Base-by-base conservation (phyloP, 1,284 basidiomycete genomes). In the Cryptococcus depauperatus region DNA sequence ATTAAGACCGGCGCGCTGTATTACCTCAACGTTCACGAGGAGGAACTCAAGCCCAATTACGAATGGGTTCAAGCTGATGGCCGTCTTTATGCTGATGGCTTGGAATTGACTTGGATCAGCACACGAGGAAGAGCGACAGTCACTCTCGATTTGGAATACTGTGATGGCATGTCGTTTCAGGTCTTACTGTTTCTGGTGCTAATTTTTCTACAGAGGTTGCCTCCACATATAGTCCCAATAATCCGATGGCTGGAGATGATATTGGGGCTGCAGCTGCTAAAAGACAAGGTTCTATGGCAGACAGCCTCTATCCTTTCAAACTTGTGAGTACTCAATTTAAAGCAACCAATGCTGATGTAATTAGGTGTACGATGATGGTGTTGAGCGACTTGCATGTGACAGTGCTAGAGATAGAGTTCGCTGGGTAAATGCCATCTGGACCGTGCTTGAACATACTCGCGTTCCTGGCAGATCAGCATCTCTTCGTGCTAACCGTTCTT, bases 361-460 rank as follows among this genome's bases (percentile, higher is more conserved):
- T 28, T 29, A 64, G 71, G 62, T 88, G 27, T 92, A 92, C 61
- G 77, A 78, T 16, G 89, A 92, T 64, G 88, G 88, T 3, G 80
- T 86, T 1, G 89, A 92, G 64, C 72, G 87, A 10, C 64, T 92
- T 10, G 88, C 81, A 1, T 82, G 85, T 18, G 87, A 89, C 59
- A 88, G 84, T 50, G 77, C 87, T 4, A 67, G 83, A 46, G 85
- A 90, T 59, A 75, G 88, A 51, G 83, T 87, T 39, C 79, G 83
- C 66, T 91, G 89, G 88, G 84, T 90, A 19, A 84, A 82, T 56
- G 78, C 85, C 3, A 78, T 92, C 42, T 89, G 85, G 88, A 87
- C 57, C 40, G 80, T 71, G 0, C 56, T 70, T 16, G 63, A 66
- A 43, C 41, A 47, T 16, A 56, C 58, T n/a, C 51, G 56, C 23